These are phyloP conservation scores for Trichoderma semiorbis DNA, from an alignment of 2,329 filamentous ascomycete genomes.

Conservation along the genomic window DNA sequence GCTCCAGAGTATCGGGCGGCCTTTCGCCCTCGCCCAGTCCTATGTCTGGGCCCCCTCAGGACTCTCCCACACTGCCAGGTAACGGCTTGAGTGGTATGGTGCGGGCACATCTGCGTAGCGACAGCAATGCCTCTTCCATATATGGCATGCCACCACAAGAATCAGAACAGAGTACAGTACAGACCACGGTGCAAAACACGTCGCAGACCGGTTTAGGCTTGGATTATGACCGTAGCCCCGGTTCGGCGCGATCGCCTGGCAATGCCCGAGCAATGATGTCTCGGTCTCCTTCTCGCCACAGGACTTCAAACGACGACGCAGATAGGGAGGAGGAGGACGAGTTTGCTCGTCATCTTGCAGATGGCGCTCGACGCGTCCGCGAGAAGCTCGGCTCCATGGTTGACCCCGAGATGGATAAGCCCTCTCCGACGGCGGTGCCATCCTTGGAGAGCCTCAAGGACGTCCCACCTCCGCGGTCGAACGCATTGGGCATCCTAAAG, in stretches of 20 bases:
- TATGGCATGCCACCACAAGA: conserved; percentile 45
- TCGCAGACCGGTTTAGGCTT: not conserved
- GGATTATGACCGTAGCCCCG: not conserved
- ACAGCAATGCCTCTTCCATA: conserved; percentile 78
- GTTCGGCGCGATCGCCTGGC: not conserved
- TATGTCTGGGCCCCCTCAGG: conserved; percentile 37
- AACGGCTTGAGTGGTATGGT: conserved; percentile 75
- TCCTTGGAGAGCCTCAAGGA: conserved; percentile 39
- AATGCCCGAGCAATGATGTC: conserved; percentile 2
- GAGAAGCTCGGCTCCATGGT: conserved; percentile 69
- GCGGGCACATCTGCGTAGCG: conserved; percentile 75
- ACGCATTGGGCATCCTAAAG: conserved; percentile 61
- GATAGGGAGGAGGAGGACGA: conserved; percentile 61
- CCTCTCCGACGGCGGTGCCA: conserved; percentile 25
- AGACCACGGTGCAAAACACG: not conserved
- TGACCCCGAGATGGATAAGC: conserved; percentile 53
- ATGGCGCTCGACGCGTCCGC: conserved; percentile 66
- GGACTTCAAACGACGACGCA: not conserved
- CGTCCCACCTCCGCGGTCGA: conserved; percentile 39
- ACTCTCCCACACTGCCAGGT: conserved; percentile 75
- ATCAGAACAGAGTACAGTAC: not conserved
- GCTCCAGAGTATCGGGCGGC: conserved; percentile 22
- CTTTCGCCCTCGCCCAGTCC: conserved; percentile 5
- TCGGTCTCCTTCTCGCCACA: conserved; percentile 11
- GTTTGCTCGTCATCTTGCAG: conserved; percentile 69